Percentiles rank a stretch among this genome's conserved stretches.
Conservation (phyloP, 371 early-diverging fungal species). For the Capillidium heterosporum region DNA sequence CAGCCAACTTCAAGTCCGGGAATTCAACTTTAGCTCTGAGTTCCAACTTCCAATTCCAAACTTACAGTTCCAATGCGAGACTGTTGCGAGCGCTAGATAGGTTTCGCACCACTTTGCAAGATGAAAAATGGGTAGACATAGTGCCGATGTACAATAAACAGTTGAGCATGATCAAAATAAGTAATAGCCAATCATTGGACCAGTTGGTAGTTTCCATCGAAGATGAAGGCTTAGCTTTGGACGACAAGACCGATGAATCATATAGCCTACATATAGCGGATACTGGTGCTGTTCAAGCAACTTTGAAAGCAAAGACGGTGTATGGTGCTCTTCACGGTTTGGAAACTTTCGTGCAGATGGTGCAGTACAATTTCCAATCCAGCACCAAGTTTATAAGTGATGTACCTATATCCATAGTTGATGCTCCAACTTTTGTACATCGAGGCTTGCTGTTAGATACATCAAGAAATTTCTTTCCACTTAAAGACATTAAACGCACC, state of each 20-base stretch:
- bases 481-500: constrained; percentile 27
- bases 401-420: constrained; percentile 19
- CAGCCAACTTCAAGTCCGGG: not conserved
- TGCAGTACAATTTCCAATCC: constrained; percentile 7
- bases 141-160: not conserved
- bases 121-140: not conserved
- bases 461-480: constrained; percentile 51
- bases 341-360: constrained; percentile 27
- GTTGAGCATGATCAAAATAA: too few relatives aligned
- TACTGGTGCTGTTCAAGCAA: not conserved
- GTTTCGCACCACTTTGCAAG: not conserved
- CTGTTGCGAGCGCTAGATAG: not conserved
- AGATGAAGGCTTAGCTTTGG: not conserved
- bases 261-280: not conserved
- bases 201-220: not conserved
- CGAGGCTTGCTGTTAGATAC: constrained; percentile 52
- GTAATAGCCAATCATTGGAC: too few relatives aligned
- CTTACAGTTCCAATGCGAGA: not conserved
- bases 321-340: constrained; percentile 31
- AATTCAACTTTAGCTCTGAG: not conserved
- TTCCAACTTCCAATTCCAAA: not conserved
- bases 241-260: constrained; percentile 3
- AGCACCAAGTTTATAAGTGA: constrained; percentile 10
- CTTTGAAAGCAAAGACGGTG: constrained; percentile 29
- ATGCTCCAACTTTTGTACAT: constrained; percentile 22